phyloP scores from a whole-genome alignment of 2,329 filamentous ascomycete species.

The Aspergillus sp. region DNA sequence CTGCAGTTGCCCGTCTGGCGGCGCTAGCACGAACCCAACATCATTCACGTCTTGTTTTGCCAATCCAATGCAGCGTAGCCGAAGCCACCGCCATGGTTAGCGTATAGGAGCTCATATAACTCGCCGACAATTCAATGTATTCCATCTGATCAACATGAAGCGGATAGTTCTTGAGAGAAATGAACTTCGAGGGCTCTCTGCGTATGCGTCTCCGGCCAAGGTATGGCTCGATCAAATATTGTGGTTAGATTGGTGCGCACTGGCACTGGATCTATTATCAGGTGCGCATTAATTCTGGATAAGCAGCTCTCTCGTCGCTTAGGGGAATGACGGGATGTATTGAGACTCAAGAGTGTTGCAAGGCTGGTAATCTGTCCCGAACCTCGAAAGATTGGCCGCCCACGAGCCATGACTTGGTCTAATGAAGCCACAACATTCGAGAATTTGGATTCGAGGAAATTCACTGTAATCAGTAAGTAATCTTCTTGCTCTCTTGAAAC shows the following conservation, averaged over 20 bases:
- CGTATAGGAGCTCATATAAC: slow-evolving; percentile 29
- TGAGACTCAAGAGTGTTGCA: slow-evolving; percentile 31
- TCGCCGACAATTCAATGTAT: slow-evolving; percentile 26
- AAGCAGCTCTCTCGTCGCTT: slow-evolving; percentile 20
- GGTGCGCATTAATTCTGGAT: slow-evolving; percentile 29
- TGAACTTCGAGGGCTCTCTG: slow-evolving; percentile 13
- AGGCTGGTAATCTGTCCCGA: slow-evolving; percentile 21
- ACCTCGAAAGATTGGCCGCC: slow-evolving; percentile 15
- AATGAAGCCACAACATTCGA: slow-evolving; percentile 21
- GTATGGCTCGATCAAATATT: slow-evolving; percentile 48
- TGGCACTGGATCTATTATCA: background rate
- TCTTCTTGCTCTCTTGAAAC: background rate
- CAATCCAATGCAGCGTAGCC: slow-evolving; percentile 46
- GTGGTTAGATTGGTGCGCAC: slow-evolving; percentile 27
- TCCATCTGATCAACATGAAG: slow-evolving; percentile 46
- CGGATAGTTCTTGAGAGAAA: slow-evolving; percentile 44
- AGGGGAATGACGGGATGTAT: slow-evolving; percentile 27
- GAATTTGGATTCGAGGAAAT: slow-evolving; percentile 13
- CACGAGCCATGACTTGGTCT: slow-evolving; percentile 20
- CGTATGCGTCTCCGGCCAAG: slow-evolving; percentile 28
- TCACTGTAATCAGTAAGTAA: background rate
- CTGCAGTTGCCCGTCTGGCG: background rate
- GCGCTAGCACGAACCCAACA: slow-evolving; percentile 49
- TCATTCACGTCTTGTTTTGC: slow-evolving; percentile 45
- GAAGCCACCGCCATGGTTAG: slow-evolving; percentile 45